These are phyloP conservation scores for Pterocarpus macrocarpus DNA, from an alignment of 306 rosid species.

Conservation along the genomic window DNA sequence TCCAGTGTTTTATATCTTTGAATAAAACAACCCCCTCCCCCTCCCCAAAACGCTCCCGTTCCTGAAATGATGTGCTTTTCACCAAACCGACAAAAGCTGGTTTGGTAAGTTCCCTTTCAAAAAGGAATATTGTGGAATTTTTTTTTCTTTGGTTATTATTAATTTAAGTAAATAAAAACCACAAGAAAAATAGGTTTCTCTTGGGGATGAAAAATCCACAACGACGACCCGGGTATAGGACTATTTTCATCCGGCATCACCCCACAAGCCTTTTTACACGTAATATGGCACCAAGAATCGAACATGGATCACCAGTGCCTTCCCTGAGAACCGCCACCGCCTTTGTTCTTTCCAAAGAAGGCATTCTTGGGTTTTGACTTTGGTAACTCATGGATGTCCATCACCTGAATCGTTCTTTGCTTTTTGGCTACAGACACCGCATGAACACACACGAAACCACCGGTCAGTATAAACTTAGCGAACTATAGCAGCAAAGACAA, in stretches of 20 bases:
- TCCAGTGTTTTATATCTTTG: not conserved
- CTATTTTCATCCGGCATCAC: conserved; percentile 26
- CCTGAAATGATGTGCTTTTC: conserved; percentile 43
- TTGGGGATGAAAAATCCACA: conserved; percentile 40
- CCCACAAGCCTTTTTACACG: conserved; percentile 44
- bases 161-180: conserved; percentile 48
- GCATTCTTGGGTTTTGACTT: conserved; percentile 82
- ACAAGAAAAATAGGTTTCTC: conserved; percentile 38
- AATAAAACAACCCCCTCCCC: conserved; percentile 4
- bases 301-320: conserved; percentile 58
- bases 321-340: conserved; percentile 82
- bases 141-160: conserved; percentile 49
- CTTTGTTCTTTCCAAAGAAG: conserved; percentile 88
- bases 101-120: conserved; percentile 10
- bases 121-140: conserved; percentile 35
- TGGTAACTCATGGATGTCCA: conserved; percentile 97
- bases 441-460: conserved; percentile 40
- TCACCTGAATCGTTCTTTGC: conserved; percentile 99
- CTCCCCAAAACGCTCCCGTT: not conserved
- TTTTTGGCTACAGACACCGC: conserved; percentile 83
- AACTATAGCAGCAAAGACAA: conserved; percentile 28
- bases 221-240: conserved; percentile 41
- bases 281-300: conserved; percentile 36
- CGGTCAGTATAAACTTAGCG: conserved; percentile 39
- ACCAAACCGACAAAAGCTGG: conserved; percentile 35